These are phyloP conservation scores for Erysiphe pulchra DNA, from an alignment of 2,329 filamentous ascomycete species.

Conservation along the genomic window DNA sequence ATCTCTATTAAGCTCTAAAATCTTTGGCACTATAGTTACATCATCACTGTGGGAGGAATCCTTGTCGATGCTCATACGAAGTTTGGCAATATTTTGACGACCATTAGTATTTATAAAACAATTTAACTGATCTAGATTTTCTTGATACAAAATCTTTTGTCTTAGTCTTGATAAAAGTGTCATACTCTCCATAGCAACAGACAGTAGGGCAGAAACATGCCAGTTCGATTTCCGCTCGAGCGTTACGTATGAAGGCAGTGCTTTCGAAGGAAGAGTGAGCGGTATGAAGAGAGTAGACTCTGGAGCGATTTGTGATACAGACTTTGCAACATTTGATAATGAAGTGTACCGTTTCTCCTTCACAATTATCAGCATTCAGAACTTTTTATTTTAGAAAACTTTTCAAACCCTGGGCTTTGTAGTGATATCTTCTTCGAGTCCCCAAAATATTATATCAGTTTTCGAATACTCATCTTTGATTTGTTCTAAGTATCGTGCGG, in stretches of 20 bases:
- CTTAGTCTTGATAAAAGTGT: slow-evolving; percentile 51
- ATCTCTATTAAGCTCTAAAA: no score
- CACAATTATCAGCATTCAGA: neutral
- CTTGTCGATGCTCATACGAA: slow-evolving; percentile 31
- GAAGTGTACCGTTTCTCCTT: slow-evolving; percentile 37
- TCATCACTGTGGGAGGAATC: no score
- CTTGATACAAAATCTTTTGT: slow-evolving; percentile 16
- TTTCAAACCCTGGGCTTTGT: slow-evolving; percentile 25
- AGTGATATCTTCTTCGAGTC: slow-evolving; percentile 35
- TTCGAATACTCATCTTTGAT: slow-evolving; percentile 83
- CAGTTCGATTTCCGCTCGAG: slow-evolving; percentile 43
- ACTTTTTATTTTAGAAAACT: neutral
- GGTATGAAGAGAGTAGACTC: slow-evolving; percentile 60
- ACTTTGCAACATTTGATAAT: slow-evolving; percentile 48
- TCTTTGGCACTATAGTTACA: no score
- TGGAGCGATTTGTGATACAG: slow-evolving; percentile 39
- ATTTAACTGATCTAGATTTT: slow-evolving; percentile 34
- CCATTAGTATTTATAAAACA: slow-evolving; percentile 47
- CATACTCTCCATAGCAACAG: slow-evolving; percentile 51
- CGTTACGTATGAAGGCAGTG: slow-evolving; percentile 28
- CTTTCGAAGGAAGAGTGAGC: slow-evolving; percentile 33
- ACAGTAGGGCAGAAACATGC: slow-evolving; percentile 56
- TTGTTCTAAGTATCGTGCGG: slow-evolving; percentile 45
- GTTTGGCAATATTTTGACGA: slow-evolving; percentile 52
- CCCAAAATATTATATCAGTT: slow-evolving; percentile 68